Evolutionary conservation across 257 asterid species (phyloP).

Genomic region (Primulina eburnea): DNA sequence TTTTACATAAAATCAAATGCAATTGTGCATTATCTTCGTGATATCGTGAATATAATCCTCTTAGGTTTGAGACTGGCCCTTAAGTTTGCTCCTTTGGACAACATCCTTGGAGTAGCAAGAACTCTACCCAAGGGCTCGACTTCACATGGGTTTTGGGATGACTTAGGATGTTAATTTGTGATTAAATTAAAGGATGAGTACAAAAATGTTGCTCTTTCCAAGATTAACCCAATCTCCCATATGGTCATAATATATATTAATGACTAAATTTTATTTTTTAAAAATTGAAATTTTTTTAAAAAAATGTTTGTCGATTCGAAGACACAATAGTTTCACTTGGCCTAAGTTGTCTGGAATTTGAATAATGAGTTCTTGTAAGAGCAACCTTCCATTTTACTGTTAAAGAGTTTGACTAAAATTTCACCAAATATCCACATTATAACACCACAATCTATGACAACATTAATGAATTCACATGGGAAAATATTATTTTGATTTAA

Average conservation of each 20-base stretch:
- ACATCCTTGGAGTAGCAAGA: too few relatives aligned
- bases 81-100: too few relatives aligned
- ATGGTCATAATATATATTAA: neutral
- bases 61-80: too few relatives aligned
- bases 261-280: too few relatives aligned
- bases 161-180: conserved; percentile 28
- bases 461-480: neutral
- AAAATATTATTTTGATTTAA: too few relatives aligned
- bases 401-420: too few relatives aligned
- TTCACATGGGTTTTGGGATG: conserved; percentile 39
- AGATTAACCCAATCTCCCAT: conserved; percentile 18
- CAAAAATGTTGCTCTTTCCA: conserved; percentile 28
- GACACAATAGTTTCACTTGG: neutral
- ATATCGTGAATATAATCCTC: too few relatives aligned
- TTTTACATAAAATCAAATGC: too few relatives aligned
- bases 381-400: neutral
- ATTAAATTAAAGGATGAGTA: conserved; percentile 24
- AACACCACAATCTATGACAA: too few relatives aligned
- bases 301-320: neutral
- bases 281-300: too few relatives aligned
- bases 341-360: neutral
- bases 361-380: neutral
- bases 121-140: neutral
- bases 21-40: too few relatives aligned
- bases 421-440: too few relatives aligned